Evolutionary conservation across 495 filamentous ascomycete genomes (phyloP).

Genomic region (Trypethelium eluteriae): DNA sequence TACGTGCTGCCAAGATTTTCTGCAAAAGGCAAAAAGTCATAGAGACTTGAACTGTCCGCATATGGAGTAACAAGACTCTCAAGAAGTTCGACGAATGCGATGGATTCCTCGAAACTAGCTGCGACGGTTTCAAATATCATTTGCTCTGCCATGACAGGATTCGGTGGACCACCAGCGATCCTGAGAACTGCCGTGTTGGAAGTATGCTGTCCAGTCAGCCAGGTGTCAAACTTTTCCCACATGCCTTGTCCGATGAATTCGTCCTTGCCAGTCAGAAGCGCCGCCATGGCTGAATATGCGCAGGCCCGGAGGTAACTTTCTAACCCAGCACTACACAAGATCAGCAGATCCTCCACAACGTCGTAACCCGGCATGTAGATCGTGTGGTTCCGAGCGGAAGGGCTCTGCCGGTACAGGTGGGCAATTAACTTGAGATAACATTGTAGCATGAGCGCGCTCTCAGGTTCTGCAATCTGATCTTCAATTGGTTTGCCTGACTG

Average conservation of each 20-base stretch:
- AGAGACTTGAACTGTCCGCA: conserved; percentile 48
- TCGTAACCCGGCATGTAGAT: conserved; percentile 54
- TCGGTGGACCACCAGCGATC: conserved; percentile 38
- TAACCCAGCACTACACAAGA: conserved; percentile 59
- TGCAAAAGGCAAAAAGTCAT: conserved; percentile 75
- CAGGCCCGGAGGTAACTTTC: conserved; percentile 68
- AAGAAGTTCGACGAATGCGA: conserved; percentile 70
- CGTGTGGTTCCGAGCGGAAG: conserved; percentile 59
- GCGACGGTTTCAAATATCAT: conserved; percentile 11
- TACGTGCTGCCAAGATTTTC: conserved; percentile 73
- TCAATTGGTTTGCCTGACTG: conserved; percentile 37
- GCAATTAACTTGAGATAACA: conserved; percentile 82
- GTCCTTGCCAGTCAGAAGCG: conserved; percentile 59
- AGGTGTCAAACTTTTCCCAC: conserved; percentile 66
- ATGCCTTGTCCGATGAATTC: conserved; percentile 51
- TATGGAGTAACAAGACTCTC: conserved; percentile 58
- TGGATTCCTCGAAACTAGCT: conserved; percentile 34
- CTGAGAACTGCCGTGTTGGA: not conserved
- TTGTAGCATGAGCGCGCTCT: conserved; percentile 84
- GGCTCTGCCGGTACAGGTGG: conserved; percentile 64
- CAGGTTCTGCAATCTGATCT: conserved; percentile 52
- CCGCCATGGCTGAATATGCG: conserved; percentile 60
- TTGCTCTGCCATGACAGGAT: conserved; percentile 21
- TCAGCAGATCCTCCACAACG: conserved; percentile 58
- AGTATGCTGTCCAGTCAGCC: conserved; percentile 43